Base-by-base conservation (phyloP, 2,329 filamentous ascomycete genomes). In the Didymellaceae sp. region DNA sequence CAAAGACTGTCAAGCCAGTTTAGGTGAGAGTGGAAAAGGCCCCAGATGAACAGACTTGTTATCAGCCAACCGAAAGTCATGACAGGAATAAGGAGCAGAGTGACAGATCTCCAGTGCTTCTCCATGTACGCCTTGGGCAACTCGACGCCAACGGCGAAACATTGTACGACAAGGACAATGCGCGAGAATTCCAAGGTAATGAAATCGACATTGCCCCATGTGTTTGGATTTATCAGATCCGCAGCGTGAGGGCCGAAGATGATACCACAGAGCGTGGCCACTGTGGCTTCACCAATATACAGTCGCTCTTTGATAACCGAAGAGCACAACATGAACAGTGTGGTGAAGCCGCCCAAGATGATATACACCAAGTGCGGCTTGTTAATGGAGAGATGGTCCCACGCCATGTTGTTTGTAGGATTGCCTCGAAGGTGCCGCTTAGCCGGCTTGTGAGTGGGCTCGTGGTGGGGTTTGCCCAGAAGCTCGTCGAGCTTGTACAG, bases 271-370 rank as follows among this genome's bases (percentile, higher is more conserved):
- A 96, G 76, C 2, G 91, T 95, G 41, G 91, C 91, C 34, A 99
- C 90, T 1, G 94, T 97, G 41, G 94, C 94, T 82, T 99, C 94
- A 71, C 94, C 94, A 73, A 99, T 99, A 78, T 99, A 99, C 69
- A 97, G 83, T 73, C 90, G 89, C 81, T 99, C 94, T 80, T 99
- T 99, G 78, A 99, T 96, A 70, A 97, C 86, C 46, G 95, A 91
- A 53, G 94, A 99, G 75, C 91, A 96, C 53, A 99, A 81, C 94
- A 99, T 99, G 79, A 99, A 99, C 65, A 99, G 80, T 54, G 89
- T 91, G 62, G 94, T 99, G 79, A 99, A 99, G 73, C 93, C 94
- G 67, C 94, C 94, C 48, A 99, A 81, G 76, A 99, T 97, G 77
- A 97, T 91, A 77, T 99, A 99, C 60, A 96, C 94, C 90, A 97